A percentile compares a stretch with the other conserved stretches of the same genome.
These are phyloP conservation scores for Termitomyces sp. DNA, from an alignment of 768 basidiomycete genomes.

Conservation along the genomic window DNA sequence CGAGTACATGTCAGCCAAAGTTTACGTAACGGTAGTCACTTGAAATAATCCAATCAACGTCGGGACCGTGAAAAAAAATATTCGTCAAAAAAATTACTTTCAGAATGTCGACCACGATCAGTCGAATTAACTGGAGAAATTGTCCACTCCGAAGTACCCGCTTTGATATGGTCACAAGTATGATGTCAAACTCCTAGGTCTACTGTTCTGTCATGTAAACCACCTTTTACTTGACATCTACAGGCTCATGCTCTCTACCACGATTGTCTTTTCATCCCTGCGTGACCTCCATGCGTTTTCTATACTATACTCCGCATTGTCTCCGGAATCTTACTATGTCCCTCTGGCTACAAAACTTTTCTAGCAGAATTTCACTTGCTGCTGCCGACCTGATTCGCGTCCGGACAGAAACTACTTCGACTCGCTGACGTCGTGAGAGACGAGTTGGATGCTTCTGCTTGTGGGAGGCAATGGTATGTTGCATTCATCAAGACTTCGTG, in stretches of 20 bases:
- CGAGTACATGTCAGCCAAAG: not conserved
- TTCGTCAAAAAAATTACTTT: not conserved
- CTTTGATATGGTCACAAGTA: slow-evolving; percentile 10
- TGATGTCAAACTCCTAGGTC: slow-evolving; percentile 5
- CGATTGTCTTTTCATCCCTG: slow-evolving; percentile 9
- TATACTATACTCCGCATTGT: not conserved
- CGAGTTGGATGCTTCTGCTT: slow-evolving; percentile 6
- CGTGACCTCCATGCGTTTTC: slow-evolving; percentile 5
- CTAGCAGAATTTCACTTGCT: slow-evolving; percentile 1
- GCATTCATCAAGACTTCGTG: slow-evolving; percentile 9
- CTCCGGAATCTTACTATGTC: slow-evolving; percentile 1
- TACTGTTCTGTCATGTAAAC: slow-evolving; percentile 8
- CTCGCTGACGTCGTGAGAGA: slow-evolving; percentile 10
- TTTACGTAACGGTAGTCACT: not conserved
- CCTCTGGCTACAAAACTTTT: slow-evolving; percentile 8
- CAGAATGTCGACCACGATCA: not conserved
- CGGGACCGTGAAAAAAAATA: not conserved
- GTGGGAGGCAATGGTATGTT: slow-evolving; percentile 6
- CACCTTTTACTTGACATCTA: slow-evolving; percentile 3
- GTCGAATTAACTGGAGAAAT: slow-evolving; percentile 13
- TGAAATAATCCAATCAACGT: no score
- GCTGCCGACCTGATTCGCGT: slow-evolving; percentile 7
- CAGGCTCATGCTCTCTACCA: slow-evolving; percentile 9
- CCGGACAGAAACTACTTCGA: slow-evolving; percentile 8
- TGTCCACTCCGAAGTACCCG: slow-evolving; percentile 4